Percentiles rank a stretch among this genome's conserved stretches.
Evolutionary conservation across 192 early-diverging fungal genomes (phyloP).

Genomic region (Linnemannia zychae): DNA sequence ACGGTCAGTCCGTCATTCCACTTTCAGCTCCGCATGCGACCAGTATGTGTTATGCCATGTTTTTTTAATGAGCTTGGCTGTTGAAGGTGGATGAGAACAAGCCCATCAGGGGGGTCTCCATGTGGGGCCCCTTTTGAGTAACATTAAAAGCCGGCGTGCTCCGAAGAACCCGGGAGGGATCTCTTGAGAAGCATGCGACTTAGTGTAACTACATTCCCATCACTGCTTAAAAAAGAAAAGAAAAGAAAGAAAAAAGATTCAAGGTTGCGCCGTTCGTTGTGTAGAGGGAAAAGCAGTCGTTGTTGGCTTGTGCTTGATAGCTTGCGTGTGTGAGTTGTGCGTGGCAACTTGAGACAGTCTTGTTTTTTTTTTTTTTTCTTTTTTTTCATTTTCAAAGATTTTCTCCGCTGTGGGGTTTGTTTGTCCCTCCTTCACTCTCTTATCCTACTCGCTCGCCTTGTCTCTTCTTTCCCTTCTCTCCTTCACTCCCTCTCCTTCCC

Average conservation of each 20-base stretch:
- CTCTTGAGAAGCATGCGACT: conserved; percentile 46
- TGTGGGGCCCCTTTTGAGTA: conserved; percentile 14
- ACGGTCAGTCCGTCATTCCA: not conserved
- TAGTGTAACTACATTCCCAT: conserved; percentile 25
- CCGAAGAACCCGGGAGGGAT: conserved; percentile 43
- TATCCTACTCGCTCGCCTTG: too few relatives aligned
- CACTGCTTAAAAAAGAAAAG: not conserved
- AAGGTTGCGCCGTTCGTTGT: too few relatives aligned
- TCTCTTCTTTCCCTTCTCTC: not conserved
- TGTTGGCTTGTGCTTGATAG: not conserved
- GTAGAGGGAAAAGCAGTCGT: not conserved
- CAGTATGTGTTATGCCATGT: not conserved
- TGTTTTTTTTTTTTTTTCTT: not conserved
- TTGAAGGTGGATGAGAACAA: conserved; percentile 31
- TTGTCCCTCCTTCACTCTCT: not conserved
- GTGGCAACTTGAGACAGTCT: not conserved
- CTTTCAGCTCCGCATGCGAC: not conserved
- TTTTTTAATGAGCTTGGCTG: not conserved
- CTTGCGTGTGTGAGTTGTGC: not conserved
- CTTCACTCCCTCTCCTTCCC: not conserved
- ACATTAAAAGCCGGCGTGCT: conserved; percentile 48
- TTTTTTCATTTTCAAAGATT: too few relatives aligned
- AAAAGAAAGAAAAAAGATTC: not conserved
- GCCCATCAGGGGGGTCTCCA: conserved; percentile 23
- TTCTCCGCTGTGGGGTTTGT: too few relatives aligned